phyloP scores from a whole-genome alignment of 2,329 filamentous ascomycete genomes.

The Tolypocladium tropicale region DNA sequence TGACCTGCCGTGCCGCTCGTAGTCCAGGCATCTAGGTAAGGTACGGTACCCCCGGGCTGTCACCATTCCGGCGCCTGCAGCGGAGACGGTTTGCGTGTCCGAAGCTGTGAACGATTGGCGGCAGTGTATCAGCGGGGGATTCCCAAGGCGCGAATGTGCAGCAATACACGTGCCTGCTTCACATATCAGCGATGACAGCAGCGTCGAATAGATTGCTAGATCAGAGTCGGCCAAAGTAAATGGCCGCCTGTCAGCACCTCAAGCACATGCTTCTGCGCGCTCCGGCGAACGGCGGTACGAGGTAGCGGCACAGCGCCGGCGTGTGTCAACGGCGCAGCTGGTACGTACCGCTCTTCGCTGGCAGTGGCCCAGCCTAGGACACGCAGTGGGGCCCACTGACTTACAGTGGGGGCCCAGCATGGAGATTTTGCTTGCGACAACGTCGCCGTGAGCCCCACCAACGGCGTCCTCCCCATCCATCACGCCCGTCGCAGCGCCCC shows the following conservation, averaged over 20 bases:
- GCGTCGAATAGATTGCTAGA: background rate
- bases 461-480: background rate
- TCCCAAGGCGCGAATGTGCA: background rate
- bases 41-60: too few species aligned
- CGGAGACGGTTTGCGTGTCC: background rate
- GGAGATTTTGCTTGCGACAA: background rate
- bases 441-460: background rate
- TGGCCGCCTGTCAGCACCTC: background rate
- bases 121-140: background rate
- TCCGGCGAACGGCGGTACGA: background rate
- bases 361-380: background rate
- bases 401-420: background rate
- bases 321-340: background rate
- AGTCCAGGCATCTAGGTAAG: too few species aligned
- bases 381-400: background rate
- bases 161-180: background rate
- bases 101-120: background rate
- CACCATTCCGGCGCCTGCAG: background rate
- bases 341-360: background rate
- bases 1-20: too few species aligned
- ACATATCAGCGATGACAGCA: background rate
- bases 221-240: background rate
- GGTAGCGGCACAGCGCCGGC: too few species aligned
- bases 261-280: background rate
- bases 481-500: background rate